Conservation (phyloP, 169 alveolate species). For the Plasmodium inui region DNA sequence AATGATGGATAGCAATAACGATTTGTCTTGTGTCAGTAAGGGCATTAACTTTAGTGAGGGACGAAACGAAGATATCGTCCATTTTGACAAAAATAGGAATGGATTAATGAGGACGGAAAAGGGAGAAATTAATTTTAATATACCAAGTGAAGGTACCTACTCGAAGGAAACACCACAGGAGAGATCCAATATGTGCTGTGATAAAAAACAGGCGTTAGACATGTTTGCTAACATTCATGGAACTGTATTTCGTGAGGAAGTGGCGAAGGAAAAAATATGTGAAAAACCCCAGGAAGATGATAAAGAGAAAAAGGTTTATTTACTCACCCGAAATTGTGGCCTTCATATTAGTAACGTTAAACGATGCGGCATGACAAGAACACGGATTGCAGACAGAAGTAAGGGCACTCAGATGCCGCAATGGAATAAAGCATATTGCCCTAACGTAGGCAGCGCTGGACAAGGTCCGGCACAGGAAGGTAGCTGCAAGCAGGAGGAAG, state of each 20-base stretch:
- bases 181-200: neutral
- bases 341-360: neutral
- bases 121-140: neutral
- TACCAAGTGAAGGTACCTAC: neutral
- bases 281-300: neutral
- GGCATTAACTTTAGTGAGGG: neutral
- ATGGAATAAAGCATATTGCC: neutral
- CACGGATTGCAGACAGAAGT: neutral
- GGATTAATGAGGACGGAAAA: neutral
- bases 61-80: neutral
- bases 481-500: neutral
- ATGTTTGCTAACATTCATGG: neutral
- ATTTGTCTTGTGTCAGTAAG: neutral
- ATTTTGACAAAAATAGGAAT: neutral
- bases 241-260: neutral
- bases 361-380: neutral
- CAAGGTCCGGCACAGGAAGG: neutral
- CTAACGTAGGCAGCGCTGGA: neutral
- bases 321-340: neutral
- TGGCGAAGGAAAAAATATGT: slow-evolving; percentile 6
- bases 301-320: neutral
- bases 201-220: neutral
- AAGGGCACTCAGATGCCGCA: neutral
- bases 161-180: neutral
- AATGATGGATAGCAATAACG: neutral